Evolutionary conservation across 1,284 basidiomycete species (phyloP).

Genomic region (Salmacisia buchloeana): DNA sequence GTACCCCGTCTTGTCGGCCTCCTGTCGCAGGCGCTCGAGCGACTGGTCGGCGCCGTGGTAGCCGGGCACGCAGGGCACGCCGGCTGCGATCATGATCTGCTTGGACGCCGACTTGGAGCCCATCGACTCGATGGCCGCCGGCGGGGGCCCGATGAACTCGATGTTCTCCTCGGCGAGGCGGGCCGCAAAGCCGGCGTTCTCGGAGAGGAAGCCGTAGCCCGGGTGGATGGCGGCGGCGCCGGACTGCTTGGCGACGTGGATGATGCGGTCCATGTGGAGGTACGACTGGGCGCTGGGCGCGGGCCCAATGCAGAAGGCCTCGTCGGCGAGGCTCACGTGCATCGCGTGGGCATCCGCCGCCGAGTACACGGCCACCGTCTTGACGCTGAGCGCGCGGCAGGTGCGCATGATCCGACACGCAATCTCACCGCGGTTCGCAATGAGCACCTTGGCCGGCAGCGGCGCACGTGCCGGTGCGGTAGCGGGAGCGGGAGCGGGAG

Average conservation of each 20-base stretch:
- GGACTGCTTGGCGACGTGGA: conserved; percentile 69
- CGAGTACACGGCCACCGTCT: conserved; percentile 83
- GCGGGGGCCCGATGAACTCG: conserved; percentile 51
- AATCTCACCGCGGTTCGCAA: conserved; percentile 72
- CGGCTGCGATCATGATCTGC: conserved; percentile 82
- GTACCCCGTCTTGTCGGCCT: conserved; percentile 57
- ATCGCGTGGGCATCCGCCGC: conserved; percentile 72
- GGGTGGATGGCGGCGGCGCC: conserved; percentile 68
- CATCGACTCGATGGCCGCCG: conserved; percentile 61
- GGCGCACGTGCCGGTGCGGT: conserved; percentile 12
- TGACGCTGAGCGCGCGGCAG: conserved; percentile 77
- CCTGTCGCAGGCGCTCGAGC: conserved; percentile 60
- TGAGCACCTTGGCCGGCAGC: conserved; percentile 35
- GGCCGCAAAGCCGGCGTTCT: conserved; percentile 32
- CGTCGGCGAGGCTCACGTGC: conserved; percentile 72
- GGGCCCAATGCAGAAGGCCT: conserved; percentile 87
- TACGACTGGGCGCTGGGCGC: conserved; percentile 82
- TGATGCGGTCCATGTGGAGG: conserved; percentile 79
- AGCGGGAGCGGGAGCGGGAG: not conserved
- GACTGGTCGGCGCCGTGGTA: conserved; percentile 76
- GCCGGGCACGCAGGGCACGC: conserved; percentile 87
- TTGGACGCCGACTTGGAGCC: conserved; percentile 67
- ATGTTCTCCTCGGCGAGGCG: conserved; percentile 31
- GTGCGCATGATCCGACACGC: conserved; percentile 87
- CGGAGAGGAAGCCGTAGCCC: conserved; percentile 82